These are phyloP conservation scores for Suillus plorans DNA, from an alignment of 768 basidiomycete species.

Conservation along the genomic window DNA sequence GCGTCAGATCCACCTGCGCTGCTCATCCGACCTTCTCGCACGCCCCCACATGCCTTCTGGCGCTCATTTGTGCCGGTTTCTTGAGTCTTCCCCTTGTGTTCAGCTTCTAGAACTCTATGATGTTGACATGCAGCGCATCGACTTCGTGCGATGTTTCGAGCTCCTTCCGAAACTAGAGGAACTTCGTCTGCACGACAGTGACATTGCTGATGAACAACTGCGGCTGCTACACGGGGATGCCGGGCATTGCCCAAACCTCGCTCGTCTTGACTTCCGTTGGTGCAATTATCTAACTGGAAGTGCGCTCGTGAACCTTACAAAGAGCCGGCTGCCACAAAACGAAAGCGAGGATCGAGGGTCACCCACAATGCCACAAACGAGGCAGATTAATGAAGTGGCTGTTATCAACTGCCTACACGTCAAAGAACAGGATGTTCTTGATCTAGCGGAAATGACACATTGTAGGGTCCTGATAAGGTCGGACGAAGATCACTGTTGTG, in stretches of 20 bases:
- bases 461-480: constrained; percentile 47
- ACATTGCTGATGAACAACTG: constrained; percentile 49
- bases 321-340: constrained; percentile 31
- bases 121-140: constrained; percentile 40
- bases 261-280: constrained; percentile 56
- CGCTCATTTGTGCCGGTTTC: constrained; percentile 29
- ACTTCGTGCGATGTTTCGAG: constrained; percentile 36
- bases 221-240: constrained; percentile 35
- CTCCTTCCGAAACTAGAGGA: constrained; percentile 42
- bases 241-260: constrained; percentile 47
- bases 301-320: constrained; percentile 50
- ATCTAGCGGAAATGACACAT: constrained; percentile 44
- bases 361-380: constrained; percentile 9
- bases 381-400: constrained; percentile 44
- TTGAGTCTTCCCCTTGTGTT: constrained; percentile 33
- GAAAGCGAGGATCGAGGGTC: not conserved
- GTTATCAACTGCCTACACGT: constrained; percentile 61
- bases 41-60: constrained; percentile 27
- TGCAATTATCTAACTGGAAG: constrained; percentile 53
- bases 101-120: constrained; percentile 49
- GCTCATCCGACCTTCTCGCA: constrained; percentile 29
- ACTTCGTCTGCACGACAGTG: constrained; percentile 57
- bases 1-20: constrained; percentile 40
- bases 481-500: constrained; percentile 54
- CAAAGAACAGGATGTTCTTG: constrained; percentile 51